Conservation (phyloP, 306 rosid species). For the Quillaja saponaria region DNA sequence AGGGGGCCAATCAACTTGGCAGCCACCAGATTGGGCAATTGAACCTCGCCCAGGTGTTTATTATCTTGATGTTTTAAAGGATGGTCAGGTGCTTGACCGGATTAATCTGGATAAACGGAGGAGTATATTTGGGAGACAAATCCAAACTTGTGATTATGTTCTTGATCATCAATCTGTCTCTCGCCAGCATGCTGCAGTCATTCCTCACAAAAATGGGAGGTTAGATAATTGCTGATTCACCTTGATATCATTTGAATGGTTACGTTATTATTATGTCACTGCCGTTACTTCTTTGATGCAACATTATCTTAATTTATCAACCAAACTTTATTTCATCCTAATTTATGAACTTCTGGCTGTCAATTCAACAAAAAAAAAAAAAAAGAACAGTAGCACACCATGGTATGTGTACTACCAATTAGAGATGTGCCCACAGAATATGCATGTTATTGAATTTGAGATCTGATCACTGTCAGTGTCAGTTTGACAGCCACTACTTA, state of each 20-base stretch:
- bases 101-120: conserved; percentile 72
- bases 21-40: conserved; percentile 95
- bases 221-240: conserved; percentile 32
- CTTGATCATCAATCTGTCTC: conserved; percentile 98
- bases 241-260: conserved; percentile 19
- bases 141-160: conserved; percentile 78
- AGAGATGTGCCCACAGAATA: not conserved
- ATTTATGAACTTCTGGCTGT: conserved; percentile 4
- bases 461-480: not conserved
- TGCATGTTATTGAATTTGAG: not conserved
- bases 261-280: conserved; percentile 5
- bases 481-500: no score
- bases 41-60: conserved; percentile 90
- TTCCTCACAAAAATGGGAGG: conserved; percentile 99
- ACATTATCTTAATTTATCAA: not conserved
- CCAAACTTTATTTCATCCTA: not conserved
- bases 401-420: not conserved
- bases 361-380: not conserved
- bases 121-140: conserved; percentile 82
- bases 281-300: not conserved
- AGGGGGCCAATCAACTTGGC: conserved; percentile 90
- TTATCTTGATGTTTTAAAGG: conserved; percentile 84
- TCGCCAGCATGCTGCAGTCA: conserved; percentile 93
- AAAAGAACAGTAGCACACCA: not conserved
- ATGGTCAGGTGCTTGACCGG: conserved; percentile 73